Conservation (phyloP, 331 rosid species). For the Telfairia occidentalis region DNA sequence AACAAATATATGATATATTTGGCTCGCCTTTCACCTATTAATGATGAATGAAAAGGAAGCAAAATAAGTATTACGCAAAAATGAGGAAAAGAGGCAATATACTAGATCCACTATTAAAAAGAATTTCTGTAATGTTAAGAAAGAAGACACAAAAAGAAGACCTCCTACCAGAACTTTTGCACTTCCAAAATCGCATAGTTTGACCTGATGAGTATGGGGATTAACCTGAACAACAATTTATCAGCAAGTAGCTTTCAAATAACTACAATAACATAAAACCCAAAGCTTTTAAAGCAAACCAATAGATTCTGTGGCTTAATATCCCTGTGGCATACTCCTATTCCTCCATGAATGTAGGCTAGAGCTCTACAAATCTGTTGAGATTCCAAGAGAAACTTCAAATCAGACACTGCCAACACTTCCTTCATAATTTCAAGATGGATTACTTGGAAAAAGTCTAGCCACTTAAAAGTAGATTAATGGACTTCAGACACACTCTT, state of each 20-base stretch:
- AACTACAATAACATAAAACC: not conserved
- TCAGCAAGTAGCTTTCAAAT: slow-evolving; percentile 2
- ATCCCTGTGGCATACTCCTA: slow-evolving; percentile 51
- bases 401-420: not conserved
- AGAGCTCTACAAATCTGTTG: slow-evolving; percentile 57
- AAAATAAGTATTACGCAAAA: not conserved
- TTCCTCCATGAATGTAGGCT: slow-evolving; percentile 57
- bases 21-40: slow-evolving; percentile 61
- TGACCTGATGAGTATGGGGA: slow-evolving; percentile 64
- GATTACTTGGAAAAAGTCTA: not conserved
- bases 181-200: slow-evolving; percentile 66
- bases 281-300: slow-evolving; percentile 22
- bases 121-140: not conserved
- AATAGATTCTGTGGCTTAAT: slow-evolving; percentile 53
- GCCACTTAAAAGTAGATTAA: not conserved
- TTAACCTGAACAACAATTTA: slow-evolving; percentile 37
- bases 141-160: slow-evolving; percentile 13
- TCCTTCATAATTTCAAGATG: not conserved
- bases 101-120: not conserved
- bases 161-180: slow-evolving; percentile 66
- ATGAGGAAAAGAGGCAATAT: not conserved
- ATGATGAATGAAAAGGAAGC: not conserved
- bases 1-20: slow-evolving; percentile 61
- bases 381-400: slow-evolving; percentile 1
- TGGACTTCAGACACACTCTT: not conserved